Evolutionary conservation across 257 asterid genomes (phyloP).

Genomic region (Ilex asprella): DNA sequence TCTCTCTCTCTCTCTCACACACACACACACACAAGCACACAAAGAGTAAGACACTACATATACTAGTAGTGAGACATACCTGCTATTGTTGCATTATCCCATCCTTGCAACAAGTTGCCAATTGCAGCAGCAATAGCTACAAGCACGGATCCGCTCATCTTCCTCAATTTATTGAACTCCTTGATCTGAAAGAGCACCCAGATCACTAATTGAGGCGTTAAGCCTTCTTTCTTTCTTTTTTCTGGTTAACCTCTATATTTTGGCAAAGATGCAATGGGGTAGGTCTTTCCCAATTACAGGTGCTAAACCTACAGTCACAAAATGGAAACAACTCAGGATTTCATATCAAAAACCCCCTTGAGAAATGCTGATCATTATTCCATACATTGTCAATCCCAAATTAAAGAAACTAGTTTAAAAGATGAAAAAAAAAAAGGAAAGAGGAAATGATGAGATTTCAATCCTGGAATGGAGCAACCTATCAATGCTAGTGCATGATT

Average conservation of each 20-base stretch:
- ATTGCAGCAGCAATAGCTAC: conserved; percentile 85
- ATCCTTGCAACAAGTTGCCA: conserved; percentile 92
- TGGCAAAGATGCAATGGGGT: neutral
- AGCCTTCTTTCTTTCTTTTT: neutral
- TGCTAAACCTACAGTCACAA: neutral
- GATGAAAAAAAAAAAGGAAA: too few species aligned
- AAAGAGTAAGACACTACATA: neutral
- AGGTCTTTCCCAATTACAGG: neutral
- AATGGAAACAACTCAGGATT: neutral
- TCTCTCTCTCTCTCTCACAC: too few species aligned
- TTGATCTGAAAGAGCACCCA: neutral
- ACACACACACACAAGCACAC: neutral
- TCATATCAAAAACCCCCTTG: neutral
- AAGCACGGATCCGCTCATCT: conserved; percentile 72
- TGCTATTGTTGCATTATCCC: conserved; percentile 99
- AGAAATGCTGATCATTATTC: too few species aligned
- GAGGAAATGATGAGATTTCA: too few species aligned
- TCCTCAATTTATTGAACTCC: conserved; percentile 17
- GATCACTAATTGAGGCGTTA: neutral
- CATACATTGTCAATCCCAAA: too few species aligned
- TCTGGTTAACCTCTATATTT: too few species aligned
- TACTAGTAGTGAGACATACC: conserved; percentile 28
- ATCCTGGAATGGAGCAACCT: neutral
- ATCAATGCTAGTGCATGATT: neutral
- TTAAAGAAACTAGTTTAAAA: too few species aligned